Base-by-base conservation (phyloP, 1,284 basidiomycete species). In the Puccinia coronata region DNA sequence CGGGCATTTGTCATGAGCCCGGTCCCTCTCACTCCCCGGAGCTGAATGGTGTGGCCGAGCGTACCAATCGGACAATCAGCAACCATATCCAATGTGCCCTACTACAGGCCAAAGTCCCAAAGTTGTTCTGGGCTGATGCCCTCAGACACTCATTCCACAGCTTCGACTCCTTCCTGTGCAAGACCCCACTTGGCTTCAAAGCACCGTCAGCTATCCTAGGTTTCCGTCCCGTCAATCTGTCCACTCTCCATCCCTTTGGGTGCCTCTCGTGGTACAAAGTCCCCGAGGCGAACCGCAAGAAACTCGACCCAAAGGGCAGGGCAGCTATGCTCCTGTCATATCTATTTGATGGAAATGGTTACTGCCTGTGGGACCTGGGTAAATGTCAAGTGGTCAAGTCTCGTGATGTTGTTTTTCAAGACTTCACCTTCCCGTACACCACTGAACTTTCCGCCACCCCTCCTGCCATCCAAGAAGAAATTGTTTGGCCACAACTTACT, bases 1-100 rank as follows among this genome's bases (percentile, higher is more conserved):
- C 81, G 11, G 87, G 87, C 18, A 88, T 86, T 1, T 51, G 80
- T 25, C 84, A 83, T 39, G 82, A 86, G 55, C 83, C 85, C n/a
- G 86, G 85, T 47, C 43, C 43, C 43, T 16, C 43, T n/a, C 43
- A 47, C 16, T 47, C 43, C 43, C 43, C 43, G 8, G 9, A 47
- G 16, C 43, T 47, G 16, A 47, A 47, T 16, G 43, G 43, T 8
- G 43, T 47, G 16, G 43, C 43, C 43, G 16, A 47, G 16, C 8
- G 43, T 8, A 47, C 43, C 16, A 47, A 47, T 47, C 43, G 43
- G 16, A 8, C 43, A 47, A 47, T 47, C 43, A 8, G 16, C 43
- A 47, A 47, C 43, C 43, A 8, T 8, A 16, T 47, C 16, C 43
- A 16, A 47, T 47, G 9, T 8, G 8, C 43, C 16, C 43, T 47